Evolutionary conservation across 2,329 filamentous ascomycete species (phyloP), one percentile per base, ranked within the genome.

Genomic region (Chrysoporthe puriensis): DNA sequence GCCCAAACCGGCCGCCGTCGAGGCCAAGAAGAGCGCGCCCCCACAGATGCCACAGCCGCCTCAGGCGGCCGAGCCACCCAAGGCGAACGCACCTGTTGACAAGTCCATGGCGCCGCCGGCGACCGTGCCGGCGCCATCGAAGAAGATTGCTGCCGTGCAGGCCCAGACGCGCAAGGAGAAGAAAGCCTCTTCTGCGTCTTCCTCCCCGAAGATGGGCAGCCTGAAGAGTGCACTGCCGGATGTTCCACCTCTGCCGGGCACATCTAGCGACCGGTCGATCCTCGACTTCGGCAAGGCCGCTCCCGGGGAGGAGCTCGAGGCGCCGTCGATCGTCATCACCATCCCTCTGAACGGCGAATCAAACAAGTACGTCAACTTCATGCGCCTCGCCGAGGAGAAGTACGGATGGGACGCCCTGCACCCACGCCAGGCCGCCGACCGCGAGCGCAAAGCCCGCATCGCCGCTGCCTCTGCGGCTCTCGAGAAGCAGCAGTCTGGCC

Each of bases 381-480:
- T 95, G 74, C 92, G 93, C 57, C 85, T 98, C 79, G 96, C 96
- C 13, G 93, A 97, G 79, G 94, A 96, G 71, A 91, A 91, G 70
- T 98, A 97, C 77, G 96, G 96, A 34, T 97, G 95, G 84, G 94
- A 96, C 70, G 96, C 95, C 0, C 84, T 98, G 46, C 94, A 98
- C 76, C 96, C 96, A 42, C 91, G 94, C 8, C 85, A 96, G 42
- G 96, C 96, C 1, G 94, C 94, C 43, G 93, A 96, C 71, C 90
- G 92, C 71, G 93, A 96, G 73, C 91, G 93, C 66, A 90, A 97
- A 73, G 91, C 93, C 21, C 91, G 94, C 66, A 94, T 97, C 64
- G 94, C 93, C 5, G 94, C 93, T 4, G 94, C 93, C 0, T 91
- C 92, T n/a, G 93, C 93, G 1, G 93, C 92, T 0, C 80, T 97